Evolutionary conservation across 495 filamentous ascomycete genomes (phyloP), one percentile per base, ranked within the genome.

Genomic region (Rhizodiscina lignyota): DNA sequence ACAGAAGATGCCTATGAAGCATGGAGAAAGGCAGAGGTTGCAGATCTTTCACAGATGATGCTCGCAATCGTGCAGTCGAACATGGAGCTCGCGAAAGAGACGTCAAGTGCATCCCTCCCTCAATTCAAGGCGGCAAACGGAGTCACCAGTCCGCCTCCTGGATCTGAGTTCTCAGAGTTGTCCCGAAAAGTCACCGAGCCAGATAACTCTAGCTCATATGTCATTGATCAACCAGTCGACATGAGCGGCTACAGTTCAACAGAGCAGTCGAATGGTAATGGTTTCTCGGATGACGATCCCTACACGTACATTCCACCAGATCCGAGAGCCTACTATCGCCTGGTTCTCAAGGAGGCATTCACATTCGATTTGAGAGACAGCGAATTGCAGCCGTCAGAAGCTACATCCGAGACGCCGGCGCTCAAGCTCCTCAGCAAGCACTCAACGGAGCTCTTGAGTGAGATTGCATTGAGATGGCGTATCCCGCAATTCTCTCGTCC

Each of bases 301-400:
- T 99, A 82, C 53, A 83, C 77, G 5, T 99, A 82, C 48, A 92
- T 94, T 30, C 89, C 91, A 16, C 64, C 78, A 21, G 84, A 96
- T 46, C 72, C 89, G 23, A 69, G 89, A 44, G 61, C 67, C 12
- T 80, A 78, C 40, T 93, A 91, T 54, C 74, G 80, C 48, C 68
- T 68, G 32, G 77, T 94, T 35, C 54, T 91, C 23, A 66, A 72
- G 35, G 74, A 83, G 51, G 77, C 79, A 21, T 60, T 92, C 38
- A 72, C 68, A 18, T 72, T 72, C 50, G 78, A 83, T 46, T 44
- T 81, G 24, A 62, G 62, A 36, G 70, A 79, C 42, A 58, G 61
- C 4, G 63, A 66, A 18, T 45, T 67, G 16, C 61, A 73, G 45
- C 60, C 68, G 4, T 52, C 64, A 10, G 67, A 65, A 39, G 56